These are phyloP conservation scores for Tetratostichococcus sp. DNA, from an alignment of 139 green algal species.

Conservation along the genomic window DNA sequence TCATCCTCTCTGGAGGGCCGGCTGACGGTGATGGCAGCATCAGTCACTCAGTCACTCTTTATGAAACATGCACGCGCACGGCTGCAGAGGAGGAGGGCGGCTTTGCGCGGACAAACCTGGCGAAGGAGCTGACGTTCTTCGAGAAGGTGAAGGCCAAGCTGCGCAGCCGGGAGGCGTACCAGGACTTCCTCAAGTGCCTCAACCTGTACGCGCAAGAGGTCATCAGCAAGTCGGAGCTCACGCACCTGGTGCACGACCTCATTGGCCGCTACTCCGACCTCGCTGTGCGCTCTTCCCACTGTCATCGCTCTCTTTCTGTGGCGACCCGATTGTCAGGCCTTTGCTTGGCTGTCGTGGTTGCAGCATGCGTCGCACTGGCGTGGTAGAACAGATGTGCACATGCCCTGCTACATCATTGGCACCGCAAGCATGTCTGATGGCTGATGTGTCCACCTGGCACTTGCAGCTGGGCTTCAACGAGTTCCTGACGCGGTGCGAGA, in stretches of 20 bases:
- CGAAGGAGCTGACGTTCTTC: slow-evolving; percentile 70
- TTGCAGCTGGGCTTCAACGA: slow-evolving; percentile 65
- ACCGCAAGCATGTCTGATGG: no score
- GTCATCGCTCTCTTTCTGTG: background rate
- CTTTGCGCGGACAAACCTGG: slow-evolving; percentile 16
- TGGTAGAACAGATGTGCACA: no score
- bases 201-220: slow-evolving; percentile 93
- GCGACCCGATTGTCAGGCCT: background rate
- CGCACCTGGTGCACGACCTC: slow-evolving; percentile 79
- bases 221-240: slow-evolving; percentile 81
- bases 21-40: no score
- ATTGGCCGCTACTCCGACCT: slow-evolving; percentile 83
- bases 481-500: slow-evolving; percentile 74
- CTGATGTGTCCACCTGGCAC: background rate
- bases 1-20: no score
- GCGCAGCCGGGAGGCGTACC: slow-evolving; percentile 77
- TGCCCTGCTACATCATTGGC: no score
- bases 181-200: slow-evolving; percentile 96
- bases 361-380: no score
- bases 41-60: no score
- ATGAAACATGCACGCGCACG: no score
- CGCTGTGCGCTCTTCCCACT: slow-evolving; percentile 53
- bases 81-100: background rate
- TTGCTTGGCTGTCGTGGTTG: background rate
- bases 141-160: slow-evolving; percentile 61